Evolutionary conservation across 208 protist genomes (phyloP), one percentile per base, ranked within the genome.

Genomic region (Leishmania guyanensis): DNA sequence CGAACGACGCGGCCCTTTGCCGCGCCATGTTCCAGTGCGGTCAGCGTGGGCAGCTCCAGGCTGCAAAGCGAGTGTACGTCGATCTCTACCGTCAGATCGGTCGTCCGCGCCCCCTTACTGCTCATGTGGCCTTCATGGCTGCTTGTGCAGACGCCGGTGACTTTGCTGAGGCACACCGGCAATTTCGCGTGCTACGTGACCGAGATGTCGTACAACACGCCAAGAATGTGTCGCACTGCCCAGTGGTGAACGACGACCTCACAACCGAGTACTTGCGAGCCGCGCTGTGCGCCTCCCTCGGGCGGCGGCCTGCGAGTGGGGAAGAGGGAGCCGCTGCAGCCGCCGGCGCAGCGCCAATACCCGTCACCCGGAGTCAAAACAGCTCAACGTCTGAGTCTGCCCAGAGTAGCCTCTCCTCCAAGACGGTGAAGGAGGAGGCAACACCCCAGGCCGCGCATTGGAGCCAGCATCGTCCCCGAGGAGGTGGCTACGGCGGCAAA

Each of bases 181-280:
- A 93, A 58, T 89, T 93, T 68, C 8, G 84, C 2, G 64, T 39
- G 46, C 85, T 93, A 14, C 75, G 78, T 51, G 75, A 79, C 29
- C 83, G 87, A 60, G 91, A 94, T 84, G 58, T 73, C 16, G 70
- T 50, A 9, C 72, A 83, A 3, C 51, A 85, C 17, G 72, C 70
- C 50, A 86, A 88, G 54, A 84, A 89, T 53, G 12, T 43, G 3
- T 46, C 54, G 46, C 89, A 94, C 83, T 39, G 54, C 29, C 88
- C 91, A 17, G 83, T 92, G 29, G 86, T 94, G 51, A 92, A 68
- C 43, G 88, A 91, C 70, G 91, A 94, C 64, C 77, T 94, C 43
- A 88, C 80, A 17, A 89, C 88, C 5, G 86, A 92, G 83, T 94
- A 94, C 77, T 88, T 94, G 81, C 84, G 91, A 16, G 84, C 91